phyloP scores from a whole-genome alignment of 2,329 filamentous ascomycete species.

The Calonectria montana region DNA sequence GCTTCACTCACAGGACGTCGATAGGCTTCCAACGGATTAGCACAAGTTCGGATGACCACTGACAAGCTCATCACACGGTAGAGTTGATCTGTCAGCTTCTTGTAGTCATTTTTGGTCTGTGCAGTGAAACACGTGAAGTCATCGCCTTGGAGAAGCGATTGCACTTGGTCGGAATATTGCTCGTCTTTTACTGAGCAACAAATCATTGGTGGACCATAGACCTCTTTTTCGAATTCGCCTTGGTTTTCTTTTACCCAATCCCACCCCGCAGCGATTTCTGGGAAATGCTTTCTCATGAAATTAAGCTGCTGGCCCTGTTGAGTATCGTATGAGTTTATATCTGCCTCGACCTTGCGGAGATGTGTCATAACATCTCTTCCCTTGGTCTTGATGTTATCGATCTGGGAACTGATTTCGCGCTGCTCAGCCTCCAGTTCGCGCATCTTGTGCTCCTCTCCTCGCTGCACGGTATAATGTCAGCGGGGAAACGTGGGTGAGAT shows the following conservation, averaged over 20 bases:
- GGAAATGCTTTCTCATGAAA: conserved; percentile 70
- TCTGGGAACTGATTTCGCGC: conserved; percentile 51
- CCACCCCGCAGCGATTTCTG: conserved; percentile 78
- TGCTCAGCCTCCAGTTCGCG: conserved; percentile 62
- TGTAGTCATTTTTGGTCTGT: conserved; percentile 81
- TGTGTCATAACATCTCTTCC: conserved; percentile 55
- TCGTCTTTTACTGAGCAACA: conserved; percentile 83
- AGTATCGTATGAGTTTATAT: conserved; percentile 74
- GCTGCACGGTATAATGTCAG: conserved; percentile 55
- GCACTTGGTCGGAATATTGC: conserved; percentile 68
- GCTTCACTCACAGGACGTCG: conserved; percentile 64
- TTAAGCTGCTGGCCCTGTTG: conserved; percentile 79
- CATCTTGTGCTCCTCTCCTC: conserved; percentile 67
- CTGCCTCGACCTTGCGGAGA: conserved; percentile 53
- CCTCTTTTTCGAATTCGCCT: conserved; percentile 75
- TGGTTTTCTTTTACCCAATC: conserved; percentile 83
- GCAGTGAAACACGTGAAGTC: conserved; percentile 78
- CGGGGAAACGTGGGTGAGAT: neutral
- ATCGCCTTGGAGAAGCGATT: conserved; percentile 61
- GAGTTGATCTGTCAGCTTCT: conserved; percentile 74
- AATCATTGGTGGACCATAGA: conserved; percentile 85
- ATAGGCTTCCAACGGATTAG: conserved; percentile 65
- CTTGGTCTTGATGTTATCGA: conserved; percentile 55
- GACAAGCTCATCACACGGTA: conserved; percentile 73
- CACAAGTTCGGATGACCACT: conserved; percentile 77